phyloP scores from a whole-genome alignment of 129 eudicot genomes.

The Artemisia tridentata region DNA sequence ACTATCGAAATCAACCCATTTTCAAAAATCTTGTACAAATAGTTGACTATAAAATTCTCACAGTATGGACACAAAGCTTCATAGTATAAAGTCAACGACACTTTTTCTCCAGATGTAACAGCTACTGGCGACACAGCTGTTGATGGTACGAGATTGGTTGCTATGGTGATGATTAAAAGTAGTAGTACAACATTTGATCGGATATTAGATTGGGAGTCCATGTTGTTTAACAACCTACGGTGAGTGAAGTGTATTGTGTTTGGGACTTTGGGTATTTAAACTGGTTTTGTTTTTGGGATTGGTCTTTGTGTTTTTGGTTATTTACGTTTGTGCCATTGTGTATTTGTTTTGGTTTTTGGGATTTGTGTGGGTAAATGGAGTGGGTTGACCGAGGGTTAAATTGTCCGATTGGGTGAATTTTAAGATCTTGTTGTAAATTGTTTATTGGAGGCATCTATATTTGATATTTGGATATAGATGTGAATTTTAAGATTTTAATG shows the following conservation, averaged over 20 bases:
- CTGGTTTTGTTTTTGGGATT: not conserved
- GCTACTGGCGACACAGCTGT: not conserved
- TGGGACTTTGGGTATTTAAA: not conserved
- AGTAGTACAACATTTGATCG: not conserved
- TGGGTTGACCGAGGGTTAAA: too few species aligned
- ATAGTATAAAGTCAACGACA: constrained; percentile 51
- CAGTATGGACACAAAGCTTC: constrained; percentile 74
- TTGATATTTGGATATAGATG: too few species aligned
- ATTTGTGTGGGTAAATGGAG: not conserved
- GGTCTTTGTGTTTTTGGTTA: not conserved
- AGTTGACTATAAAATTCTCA: constrained; percentile 55
- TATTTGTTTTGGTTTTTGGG: not conserved
- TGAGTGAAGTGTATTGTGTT: not conserved
- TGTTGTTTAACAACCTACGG: not conserved
- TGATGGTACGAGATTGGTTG: not conserved
- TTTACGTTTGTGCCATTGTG: not conserved
- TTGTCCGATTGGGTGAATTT: too few species aligned
- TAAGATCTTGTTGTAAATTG: too few species aligned
- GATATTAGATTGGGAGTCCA: not conserved
- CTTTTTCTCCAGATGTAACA: constrained; percentile 34
- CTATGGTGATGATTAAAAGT: not conserved
- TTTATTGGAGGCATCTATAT: too few species aligned
- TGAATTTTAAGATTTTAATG: too few species aligned
- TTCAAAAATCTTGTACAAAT: constrained; percentile 50
- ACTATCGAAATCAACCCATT: constrained; percentile 46